Conservation (phyloP, 176 grass and related monocot genomes). For the Bothriochloa decipiens region DNA sequence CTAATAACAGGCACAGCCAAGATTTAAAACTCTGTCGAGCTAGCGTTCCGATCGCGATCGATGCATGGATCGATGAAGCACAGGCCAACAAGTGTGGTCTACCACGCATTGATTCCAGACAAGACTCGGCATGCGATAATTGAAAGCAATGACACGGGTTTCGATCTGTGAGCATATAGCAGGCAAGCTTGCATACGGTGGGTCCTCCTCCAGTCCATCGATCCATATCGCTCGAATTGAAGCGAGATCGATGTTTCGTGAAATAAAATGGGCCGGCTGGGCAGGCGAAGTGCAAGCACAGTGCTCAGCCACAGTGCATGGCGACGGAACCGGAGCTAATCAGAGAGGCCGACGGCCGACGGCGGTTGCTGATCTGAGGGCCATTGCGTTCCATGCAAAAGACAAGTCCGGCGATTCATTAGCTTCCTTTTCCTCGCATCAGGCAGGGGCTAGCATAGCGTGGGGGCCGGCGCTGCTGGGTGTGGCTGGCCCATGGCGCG, state of each 20-base stretch:
- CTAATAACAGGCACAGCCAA: background rate
- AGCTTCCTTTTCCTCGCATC: constrained; percentile 27
- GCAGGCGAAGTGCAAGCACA: constrained; percentile 24
- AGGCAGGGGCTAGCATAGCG: background rate
- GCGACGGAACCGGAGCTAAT: background rate
- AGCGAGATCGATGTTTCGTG: background rate
- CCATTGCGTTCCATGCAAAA: constrained; percentile 43
- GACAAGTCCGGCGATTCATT: constrained; percentile 45
- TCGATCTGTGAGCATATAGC: background rate
- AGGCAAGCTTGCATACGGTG: background rate
- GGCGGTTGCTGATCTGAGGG: background rate
- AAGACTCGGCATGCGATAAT: constrained; percentile 23
- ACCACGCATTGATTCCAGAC: constrained; percentile 37
- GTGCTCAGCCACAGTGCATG: constrained; percentile 13
- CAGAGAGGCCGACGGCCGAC: background rate
- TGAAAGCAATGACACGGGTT: constrained; percentile 42
- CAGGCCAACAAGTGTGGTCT: background rate
- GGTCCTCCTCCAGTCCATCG: constrained; percentile 24
- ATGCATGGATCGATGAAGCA: background rate
- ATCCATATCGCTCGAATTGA: background rate
- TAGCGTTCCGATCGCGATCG: background rate
- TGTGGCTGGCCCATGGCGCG: background rate
- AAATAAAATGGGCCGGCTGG: constrained; percentile 5
- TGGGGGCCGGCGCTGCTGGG: background rate
- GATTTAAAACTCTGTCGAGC: background rate